These are phyloP conservation scores for Penicillium sp. DNA, from an alignment of 2,329 filamentous ascomycete species.

Conservation along the genomic window DNA sequence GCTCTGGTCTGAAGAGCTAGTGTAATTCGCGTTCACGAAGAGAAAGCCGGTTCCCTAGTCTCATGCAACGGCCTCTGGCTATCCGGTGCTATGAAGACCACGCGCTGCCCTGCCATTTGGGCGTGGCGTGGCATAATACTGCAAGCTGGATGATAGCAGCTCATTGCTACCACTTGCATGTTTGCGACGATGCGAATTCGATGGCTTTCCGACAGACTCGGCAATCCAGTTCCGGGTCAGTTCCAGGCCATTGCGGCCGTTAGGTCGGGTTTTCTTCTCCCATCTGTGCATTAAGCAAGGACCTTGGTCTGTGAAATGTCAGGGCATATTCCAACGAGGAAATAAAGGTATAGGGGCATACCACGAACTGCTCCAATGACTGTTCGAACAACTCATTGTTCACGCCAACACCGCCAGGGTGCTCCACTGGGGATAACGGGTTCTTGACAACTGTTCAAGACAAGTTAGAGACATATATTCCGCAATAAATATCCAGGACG, in stretches of 20 bases:
- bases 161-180: not conserved
- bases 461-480: conserved; percentile 16
- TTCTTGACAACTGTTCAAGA: conserved; percentile 62
- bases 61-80: not conserved
- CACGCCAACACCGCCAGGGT: conserved; percentile 65
- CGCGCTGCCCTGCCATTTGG: not conserved
- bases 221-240: not conserved
- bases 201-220: not conserved
- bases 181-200: not conserved
- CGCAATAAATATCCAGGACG: not conserved
- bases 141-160: not conserved
- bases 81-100: not conserved
- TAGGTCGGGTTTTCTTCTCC: not conserved
- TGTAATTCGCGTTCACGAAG: not conserved
- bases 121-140: not conserved
- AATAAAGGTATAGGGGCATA: conserved; percentile 33
- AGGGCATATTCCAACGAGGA: conserved; percentile 24
- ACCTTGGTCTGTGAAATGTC: conserved; percentile 35
- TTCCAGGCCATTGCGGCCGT: not conserved
- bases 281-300: conserved; percentile 29
- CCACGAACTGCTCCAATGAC: conserved; percentile 58
- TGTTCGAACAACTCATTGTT: conserved; percentile 69
- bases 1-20: not conserved
- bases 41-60: not conserved
- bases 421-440: conserved; percentile 65